Evolutionary conservation across 2,329 filamentous ascomycete species (phyloP).

Genomic region (Aureobasidium leucospermi): DNA sequence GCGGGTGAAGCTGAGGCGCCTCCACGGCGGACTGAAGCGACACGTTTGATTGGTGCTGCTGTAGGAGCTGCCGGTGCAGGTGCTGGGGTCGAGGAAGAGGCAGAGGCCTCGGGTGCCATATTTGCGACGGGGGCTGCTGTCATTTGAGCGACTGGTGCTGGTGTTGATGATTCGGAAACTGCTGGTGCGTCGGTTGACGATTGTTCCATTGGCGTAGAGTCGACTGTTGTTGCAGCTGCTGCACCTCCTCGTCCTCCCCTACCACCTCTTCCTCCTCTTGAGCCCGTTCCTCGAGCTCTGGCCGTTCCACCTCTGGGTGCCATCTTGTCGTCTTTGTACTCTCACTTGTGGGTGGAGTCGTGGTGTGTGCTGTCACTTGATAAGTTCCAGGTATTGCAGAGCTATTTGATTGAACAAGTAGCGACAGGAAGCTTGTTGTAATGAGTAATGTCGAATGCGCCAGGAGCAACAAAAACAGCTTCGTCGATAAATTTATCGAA

Average conservation of each 20-base stretch:
- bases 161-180: neutral
- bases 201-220: neutral
- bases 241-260: neutral
- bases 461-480: neutral
- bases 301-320: slow-evolving; percentile 15
- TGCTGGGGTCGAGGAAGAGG: neutral
- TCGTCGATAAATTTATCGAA: neutral
- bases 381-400: neutral
- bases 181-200: neutral
- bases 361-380: neutral
- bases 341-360: neutral
- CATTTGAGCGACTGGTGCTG: slow-evolving; percentile 13
- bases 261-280: slow-evolving; percentile 11
- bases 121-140: slow-evolving; percentile 1
- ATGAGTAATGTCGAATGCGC: neutral
- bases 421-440: neutral
- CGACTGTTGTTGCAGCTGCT: neutral
- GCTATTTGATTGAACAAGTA: neutral
- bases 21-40: slow-evolving; percentile 1
- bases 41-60: neutral
- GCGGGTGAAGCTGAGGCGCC: slow-evolving; percentile 12
- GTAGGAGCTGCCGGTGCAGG: neutral
- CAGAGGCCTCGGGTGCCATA: neutral
- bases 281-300: slow-evolving; percentile 11
- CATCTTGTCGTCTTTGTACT: slow-evolving; percentile 5